Evolutionary conservation across 805 yeast species (phyloP), one percentile per base, ranked within the genome.

Genomic region (Cyberlindnera bimundalis): DNA sequence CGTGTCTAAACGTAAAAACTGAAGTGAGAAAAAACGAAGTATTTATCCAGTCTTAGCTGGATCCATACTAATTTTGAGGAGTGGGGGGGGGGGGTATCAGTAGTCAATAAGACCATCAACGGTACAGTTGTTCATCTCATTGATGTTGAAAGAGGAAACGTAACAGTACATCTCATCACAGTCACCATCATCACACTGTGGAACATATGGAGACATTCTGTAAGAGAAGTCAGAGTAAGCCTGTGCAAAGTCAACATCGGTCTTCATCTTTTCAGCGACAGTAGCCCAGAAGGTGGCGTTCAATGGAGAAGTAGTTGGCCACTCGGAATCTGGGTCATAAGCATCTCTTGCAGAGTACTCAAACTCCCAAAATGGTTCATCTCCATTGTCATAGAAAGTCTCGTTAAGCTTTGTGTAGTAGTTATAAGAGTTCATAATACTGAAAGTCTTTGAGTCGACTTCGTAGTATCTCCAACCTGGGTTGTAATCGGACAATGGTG

Each of bases 401-500:
- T 71, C 75, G 54, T 80, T 78, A 49, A 83, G 68, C 44, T 67
- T 67, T n/a, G 82, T 69, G 59, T 71, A 80, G 61, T 70, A 79
- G 52, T 79, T 80, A 62, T 59, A 70, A 2, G 80, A 67, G 53
- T 82, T 78, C 70, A 79, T 68, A 43, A 82, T 66, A 47, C 74
- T 74, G 63, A 79, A 80, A 6, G 84, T 72, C 47, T 71, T 60
- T 17, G 72, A 62, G 56, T 82, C 87, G 39, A 82, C 79, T 49
- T 77, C 78, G 53, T 82, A 83, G 62, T 79, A 81, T 58, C 84
- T 73, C 84, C 86, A 82, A 16, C 79, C 72, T 6, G 90, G 90
- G 57, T 82, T 82, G 48, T 73, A 70, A 36, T 76, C 68, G 7
- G 67, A 61, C 53, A 70, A 67, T 8, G 88, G 85, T 7, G 87